These are phyloP conservation scores for Nidularia pulvinata DNA, from an alignment of 768 basidiomycete species.

Conservation along the genomic window DNA sequence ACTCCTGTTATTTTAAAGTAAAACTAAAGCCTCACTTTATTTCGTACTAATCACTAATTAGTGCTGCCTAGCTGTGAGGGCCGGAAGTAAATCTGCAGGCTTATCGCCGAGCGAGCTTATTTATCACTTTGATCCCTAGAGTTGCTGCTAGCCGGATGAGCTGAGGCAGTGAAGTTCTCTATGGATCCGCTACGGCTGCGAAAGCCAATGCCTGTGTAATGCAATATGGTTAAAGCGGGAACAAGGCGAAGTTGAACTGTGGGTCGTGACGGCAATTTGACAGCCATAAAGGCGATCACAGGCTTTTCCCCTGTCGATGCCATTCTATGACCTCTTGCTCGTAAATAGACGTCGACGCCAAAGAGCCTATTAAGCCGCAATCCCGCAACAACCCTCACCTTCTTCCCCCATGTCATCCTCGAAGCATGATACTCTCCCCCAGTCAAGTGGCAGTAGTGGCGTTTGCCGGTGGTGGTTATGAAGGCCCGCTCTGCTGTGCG, in stretches of 20 bases:
- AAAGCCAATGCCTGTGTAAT: conserved; percentile 9
- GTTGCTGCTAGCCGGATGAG: no score
- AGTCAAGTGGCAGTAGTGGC: neutral
- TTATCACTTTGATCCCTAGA: no score
- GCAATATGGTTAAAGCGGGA: conserved; percentile 18
- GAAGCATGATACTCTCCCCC: conserved; percentile 15
- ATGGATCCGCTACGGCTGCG: no score
- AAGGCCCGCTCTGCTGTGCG: no score
- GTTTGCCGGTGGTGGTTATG: no score
- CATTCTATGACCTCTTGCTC: neutral
- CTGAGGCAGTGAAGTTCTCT: no score
- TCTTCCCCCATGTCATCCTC: neutral
- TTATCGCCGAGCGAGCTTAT: no score
- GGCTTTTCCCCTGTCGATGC: conserved; percentile 16
- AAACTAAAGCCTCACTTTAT: neutral
- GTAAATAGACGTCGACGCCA: conserved; percentile 4
- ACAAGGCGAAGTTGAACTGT: conserved; percentile 6
- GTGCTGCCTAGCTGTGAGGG: no score
- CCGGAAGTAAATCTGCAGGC: no score
- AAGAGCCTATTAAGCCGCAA: neutral
- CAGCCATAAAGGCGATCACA: conserved; percentile 5
- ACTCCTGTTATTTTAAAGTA: no score
- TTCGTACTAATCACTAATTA: no score
- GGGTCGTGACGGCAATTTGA: conserved; percentile 6
- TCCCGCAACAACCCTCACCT: neutral